Percentiles rank a stretch among this genome's conserved stretches.
Conservation (phyloP, 768 basidiomycete species). For the Kwoniella botswanensis region DNA sequence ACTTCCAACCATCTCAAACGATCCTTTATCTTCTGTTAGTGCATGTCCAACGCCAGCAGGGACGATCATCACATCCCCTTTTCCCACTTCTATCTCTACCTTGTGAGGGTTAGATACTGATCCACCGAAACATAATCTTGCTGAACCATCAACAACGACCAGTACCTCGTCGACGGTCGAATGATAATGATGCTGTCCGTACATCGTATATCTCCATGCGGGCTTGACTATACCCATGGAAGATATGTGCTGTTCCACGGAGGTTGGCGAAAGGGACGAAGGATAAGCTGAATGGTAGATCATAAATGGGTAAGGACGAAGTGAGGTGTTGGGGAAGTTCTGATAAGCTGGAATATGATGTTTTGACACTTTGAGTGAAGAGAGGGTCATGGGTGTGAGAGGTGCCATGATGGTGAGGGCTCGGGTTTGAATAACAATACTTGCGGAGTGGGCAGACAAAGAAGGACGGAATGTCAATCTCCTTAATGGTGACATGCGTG, state of each 20-base stretch:
- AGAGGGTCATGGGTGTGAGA: constrained; percentile 31
- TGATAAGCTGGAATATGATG: constrained; percentile 58
- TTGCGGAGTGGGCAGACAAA: no score
- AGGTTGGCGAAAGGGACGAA: constrained; percentile 2
- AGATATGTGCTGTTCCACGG: constrained; percentile 58
- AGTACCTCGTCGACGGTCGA: constrained; percentile 62
- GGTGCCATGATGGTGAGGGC: constrained; percentile 6
- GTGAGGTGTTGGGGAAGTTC: constrained; percentile 60
- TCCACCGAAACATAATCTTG: constrained; percentile 61
- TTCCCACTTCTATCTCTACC: constrained; percentile 55
- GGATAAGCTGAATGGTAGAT: constrained; percentile 56
- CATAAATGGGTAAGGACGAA: constrained; percentile 58
- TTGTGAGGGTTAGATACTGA: constrained; percentile 49
- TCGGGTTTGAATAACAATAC: background rate
- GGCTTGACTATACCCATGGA: constrained; percentile 58
- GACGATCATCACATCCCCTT: constrained; percentile 61
- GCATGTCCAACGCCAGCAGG: constrained; percentile 62
- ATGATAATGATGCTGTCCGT: constrained; percentile 61
- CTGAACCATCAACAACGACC: constrained; percentile 57
- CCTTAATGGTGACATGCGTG: background rate
- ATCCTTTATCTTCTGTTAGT: constrained; percentile 49
- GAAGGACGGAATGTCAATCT: background rate
- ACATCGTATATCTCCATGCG: constrained; percentile 62
- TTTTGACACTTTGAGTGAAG: constrained; percentile 31
- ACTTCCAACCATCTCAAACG: constrained; percentile 61